phyloP scores from a whole-genome alignment of 2,329 filamentous ascomycete genomes.

The Zasmidium angulare region DNA sequence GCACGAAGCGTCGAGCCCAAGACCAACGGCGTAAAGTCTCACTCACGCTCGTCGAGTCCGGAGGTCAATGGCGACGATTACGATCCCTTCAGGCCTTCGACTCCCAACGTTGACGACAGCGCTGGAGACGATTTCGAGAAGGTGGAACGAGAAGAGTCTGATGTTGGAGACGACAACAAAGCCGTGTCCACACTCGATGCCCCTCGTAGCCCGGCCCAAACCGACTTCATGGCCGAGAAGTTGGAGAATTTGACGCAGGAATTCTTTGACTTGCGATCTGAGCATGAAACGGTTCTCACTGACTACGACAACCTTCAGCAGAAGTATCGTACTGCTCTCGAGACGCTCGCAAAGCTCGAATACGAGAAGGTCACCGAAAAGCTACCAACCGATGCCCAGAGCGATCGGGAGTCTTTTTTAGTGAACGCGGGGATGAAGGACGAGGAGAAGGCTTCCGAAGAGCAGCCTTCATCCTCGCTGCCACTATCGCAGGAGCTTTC shows the following conservation, averaged over 20 bases:
- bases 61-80: conserved; percentile 27
- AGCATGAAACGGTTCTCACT: conserved; percentile 79
- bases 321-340: conserved; percentile 89
- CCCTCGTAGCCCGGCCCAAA: conserved; percentile 72
- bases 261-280: conserved; percentile 82
- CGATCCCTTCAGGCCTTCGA: conserved; percentile 26
- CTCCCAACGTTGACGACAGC: conserved; percentile 9
- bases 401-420: conserved; percentile 74
- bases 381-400: conserved; percentile 61
- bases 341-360: conserved; percentile 78
- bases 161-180: conserved; percentile 7
- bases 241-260: conserved; percentile 89
- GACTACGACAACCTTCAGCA: conserved; percentile 79
- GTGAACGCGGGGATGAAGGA: conserved; percentile 71
- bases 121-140: conserved; percentile 20
- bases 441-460: conserved; percentile 53
- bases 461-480: conserved; percentile 74
- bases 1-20: conserved; percentile 13
- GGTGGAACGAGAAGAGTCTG: conserved; percentile 16
- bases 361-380: conserved; percentile 66
- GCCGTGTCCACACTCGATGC: conserved; percentile 30
- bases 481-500: conserved; percentile 94
- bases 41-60: conserved; percentile 6
- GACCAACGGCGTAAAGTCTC: conserved; percentile 19
- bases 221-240: conserved; percentile 85